These are phyloP conservation scores for Verticillium tricorpus DNA, from an alignment of 2,329 filamentous ascomycete genomes.

Conservation along the genomic window DNA sequence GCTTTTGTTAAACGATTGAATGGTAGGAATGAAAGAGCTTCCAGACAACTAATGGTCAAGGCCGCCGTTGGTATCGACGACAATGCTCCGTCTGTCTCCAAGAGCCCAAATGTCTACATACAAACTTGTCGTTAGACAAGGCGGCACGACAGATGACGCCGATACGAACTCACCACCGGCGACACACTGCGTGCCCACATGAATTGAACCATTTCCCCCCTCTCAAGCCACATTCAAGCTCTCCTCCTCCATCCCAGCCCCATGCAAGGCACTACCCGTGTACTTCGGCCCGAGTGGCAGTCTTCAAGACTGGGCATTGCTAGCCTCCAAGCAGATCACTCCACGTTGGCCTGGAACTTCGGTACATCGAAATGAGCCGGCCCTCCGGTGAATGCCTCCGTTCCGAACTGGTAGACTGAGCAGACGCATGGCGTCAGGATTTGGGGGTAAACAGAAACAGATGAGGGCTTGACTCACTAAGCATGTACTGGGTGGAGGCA, in stretches of 20 bases:
- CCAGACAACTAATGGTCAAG: no score
- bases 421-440: neutral
- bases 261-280: neutral
- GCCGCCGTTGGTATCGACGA: no score
- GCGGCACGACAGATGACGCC: neutral
- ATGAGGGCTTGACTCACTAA: slow-evolving; percentile 9
- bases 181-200: neutral
- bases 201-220: neutral
- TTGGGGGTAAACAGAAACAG: neutral
- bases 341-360: slow-evolving; percentile 9
- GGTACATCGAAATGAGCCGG: slow-evolving; percentile 9
- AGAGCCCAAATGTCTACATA: no score
- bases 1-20: no score
- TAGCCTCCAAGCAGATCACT: neutral
- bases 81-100: no score
- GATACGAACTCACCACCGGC: neutral
- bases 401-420: slow-evolving; percentile 15
- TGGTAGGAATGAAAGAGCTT: no score
- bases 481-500: slow-evolving; percentile 14
- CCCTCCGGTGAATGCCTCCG: slow-evolving; percentile 14
- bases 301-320: no score
- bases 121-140: neutral
- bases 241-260: no score
- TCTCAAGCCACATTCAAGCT: no score
- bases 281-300: no score